Conservation (phyloP, 2,329 filamentous ascomycete species). For the Fusarium falciforme region DNA sequence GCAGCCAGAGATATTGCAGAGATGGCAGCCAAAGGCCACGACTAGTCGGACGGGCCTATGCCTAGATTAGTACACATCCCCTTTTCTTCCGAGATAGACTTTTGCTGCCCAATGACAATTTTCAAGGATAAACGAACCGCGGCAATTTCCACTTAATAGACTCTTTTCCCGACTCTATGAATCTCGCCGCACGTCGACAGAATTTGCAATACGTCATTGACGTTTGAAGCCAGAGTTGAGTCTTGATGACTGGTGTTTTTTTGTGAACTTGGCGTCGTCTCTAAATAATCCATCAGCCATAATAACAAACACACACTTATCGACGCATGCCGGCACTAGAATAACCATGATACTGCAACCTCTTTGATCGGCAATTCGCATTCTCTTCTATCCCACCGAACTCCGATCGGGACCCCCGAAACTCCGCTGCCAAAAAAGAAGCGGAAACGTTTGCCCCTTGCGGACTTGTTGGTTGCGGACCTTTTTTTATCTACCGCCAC, state of each 20-base stretch:
- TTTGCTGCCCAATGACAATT: background rate
- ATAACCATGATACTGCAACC: background rate
- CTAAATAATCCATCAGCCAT: background rate
- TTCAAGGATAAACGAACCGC: background rate
- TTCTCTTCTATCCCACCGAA: conserved; percentile 4
- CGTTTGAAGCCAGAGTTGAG: background rate
- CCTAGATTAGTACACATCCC: background rate
- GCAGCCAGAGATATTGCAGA: background rate
- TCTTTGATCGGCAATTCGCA: background rate
- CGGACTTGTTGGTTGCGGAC: background rate
- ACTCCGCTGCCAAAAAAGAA: background rate
- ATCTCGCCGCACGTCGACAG: background rate
- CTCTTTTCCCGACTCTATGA: background rate
- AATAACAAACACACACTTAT: no score
- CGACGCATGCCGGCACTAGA: no score
- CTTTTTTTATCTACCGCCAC: background rate
- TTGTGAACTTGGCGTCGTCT: background rate
- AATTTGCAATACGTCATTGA: conserved; percentile 27
- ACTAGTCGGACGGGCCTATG: background rate
- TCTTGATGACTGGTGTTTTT: background rate
- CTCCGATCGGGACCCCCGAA: conserved; percentile 5
- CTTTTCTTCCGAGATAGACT: background rate
- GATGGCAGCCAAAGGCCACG: background rate
- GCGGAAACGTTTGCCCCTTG: background rate
- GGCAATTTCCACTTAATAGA: conserved; percentile 16